A percentile compares a stretch with the other conserved stretches of the same genome.
Conservation (phyloP, 176 grass and related monocot species). For the Aechmea fasciata region DNA sequence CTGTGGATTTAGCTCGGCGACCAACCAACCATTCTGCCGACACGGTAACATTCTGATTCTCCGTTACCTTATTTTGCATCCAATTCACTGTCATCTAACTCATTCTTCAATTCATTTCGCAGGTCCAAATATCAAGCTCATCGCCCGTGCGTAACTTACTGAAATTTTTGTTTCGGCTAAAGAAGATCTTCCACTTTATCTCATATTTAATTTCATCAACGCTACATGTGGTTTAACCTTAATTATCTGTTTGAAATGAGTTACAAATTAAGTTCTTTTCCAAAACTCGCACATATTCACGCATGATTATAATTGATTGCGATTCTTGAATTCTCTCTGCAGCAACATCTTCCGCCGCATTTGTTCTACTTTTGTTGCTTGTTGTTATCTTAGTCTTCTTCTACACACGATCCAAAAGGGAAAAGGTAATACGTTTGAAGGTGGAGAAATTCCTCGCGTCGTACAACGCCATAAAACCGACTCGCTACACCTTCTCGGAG, state of each 20-base stretch:
- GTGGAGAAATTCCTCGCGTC: not conserved
- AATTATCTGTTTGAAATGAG: too few relatives aligned
- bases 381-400: not conserved
- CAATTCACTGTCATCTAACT: not conserved
- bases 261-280: not conserved
- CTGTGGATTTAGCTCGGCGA: conserved; percentile 24
- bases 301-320: too few relatives aligned
- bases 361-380: conserved; percentile 1
- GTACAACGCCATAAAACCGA: not conserved
- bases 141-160: conserved; percentile 2
- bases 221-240: too few relatives aligned
- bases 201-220: too few relatives aligned
- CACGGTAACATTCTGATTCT: not conserved
- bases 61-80: not conserved
- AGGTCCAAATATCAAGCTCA: conserved; percentile 22
- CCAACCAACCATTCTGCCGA: conserved; percentile 24
- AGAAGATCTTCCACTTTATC: conserved; percentile 4
- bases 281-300: too few relatives aligned
- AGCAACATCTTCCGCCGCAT: conserved; percentile 7
- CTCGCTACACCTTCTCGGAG: not conserved
- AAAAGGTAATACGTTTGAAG: conserved; percentile 3
- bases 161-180: not conserved
- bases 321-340: not conserved
- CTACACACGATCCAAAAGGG: not conserved
- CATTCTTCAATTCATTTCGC: conserved; percentile 14